phyloP scores from a whole-genome alignment of 2,329 filamentous ascomycete genomes.

The Microdochium nivale region DNA sequence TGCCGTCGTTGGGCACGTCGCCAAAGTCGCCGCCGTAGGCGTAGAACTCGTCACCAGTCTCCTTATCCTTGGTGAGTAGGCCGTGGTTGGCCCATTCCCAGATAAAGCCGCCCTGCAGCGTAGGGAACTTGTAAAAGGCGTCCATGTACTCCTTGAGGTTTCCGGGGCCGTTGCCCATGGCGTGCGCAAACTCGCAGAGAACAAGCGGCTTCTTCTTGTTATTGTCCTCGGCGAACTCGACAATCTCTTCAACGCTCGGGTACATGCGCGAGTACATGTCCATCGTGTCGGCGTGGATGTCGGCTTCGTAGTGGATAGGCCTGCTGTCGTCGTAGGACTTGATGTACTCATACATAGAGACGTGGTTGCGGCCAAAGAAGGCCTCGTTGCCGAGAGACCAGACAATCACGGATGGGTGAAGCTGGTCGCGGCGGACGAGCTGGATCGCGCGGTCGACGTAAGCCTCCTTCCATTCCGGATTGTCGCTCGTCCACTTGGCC shows the following conservation, averaged over 20 bases:
- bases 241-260: conserved; percentile 31
- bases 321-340: conserved; percentile 45
- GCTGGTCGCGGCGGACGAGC: conserved; percentile 54
- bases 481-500: conserved; percentile 44
- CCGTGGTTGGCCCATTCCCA: conserved; percentile 52
- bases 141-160: conserved; percentile 57
- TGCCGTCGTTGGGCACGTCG: conserved; percentile 45
- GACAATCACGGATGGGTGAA: conserved; percentile 55
- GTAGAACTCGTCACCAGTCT: conserved; percentile 34
- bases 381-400: conserved; percentile 63
- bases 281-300: conserved; percentile 43
- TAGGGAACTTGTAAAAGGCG: conserved; percentile 46
- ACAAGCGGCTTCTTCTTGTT: conserved; percentile 41
- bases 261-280: conserved; percentile 60
- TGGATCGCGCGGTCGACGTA: conserved; percentile 59
- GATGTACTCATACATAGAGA: conserved; percentile 53
- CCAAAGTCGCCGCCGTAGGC: conserved; percentile 49
- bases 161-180: conserved; percentile 63
- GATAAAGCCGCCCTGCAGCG: conserved; percentile 53
- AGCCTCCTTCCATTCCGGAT: conserved; percentile 46
- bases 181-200: conserved; percentile 40
- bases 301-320: conserved; percentile 54
- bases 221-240: conserved; percentile 24
- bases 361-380: conserved; percentile 56
- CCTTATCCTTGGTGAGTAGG: conserved; percentile 30